These are phyloP conservation scores for Botrytis paeoniae DNA, from an alignment of 2,329 filamentous ascomycete species.

Conservation along the genomic window DNA sequence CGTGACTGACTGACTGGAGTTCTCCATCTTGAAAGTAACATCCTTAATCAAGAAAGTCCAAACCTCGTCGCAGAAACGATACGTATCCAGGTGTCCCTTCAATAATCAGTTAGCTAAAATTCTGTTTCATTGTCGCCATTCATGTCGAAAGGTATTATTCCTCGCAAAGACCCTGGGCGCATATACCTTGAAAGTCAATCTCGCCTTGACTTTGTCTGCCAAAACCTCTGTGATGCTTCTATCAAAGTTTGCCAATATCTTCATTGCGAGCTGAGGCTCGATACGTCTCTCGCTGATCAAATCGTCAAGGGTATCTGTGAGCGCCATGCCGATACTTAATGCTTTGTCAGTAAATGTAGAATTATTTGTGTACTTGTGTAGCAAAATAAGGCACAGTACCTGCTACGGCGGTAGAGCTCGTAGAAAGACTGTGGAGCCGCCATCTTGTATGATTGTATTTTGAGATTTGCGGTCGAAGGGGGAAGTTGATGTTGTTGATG, in stretches of 20 bases:
- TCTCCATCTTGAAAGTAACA: constrained; percentile 96
- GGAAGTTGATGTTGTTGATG: constrained; percentile 16
- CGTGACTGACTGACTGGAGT: constrained; percentile 63
- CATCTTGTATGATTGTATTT: constrained; percentile 40
- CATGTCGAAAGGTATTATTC: neutral
- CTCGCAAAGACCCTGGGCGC: neutral
- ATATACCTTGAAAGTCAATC: constrained; percentile 89
- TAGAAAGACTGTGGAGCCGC: constrained; percentile 65
- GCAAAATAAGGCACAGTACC: constrained; percentile 57
- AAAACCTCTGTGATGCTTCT: constrained; percentile 87
- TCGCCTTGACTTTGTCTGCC: constrained; percentile 86
- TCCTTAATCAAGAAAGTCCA: constrained; percentile 99
- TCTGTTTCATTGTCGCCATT: neutral
- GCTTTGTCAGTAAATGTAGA: constrained; percentile 35
- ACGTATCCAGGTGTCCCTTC: constrained; percentile 94
- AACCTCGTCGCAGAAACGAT: constrained; percentile 98
- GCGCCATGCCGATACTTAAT: constrained; percentile 79
- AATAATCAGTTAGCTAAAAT: constrained; percentile 27
- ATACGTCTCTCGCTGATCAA: constrained; percentile 92
- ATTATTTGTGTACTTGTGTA: constrained; percentile 26
- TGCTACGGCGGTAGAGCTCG: constrained; percentile 97
- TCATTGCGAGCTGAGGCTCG: constrained; percentile 97
- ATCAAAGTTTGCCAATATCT: constrained; percentile 94
- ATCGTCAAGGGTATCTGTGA: constrained; percentile 96
- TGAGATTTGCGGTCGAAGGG: constrained; percentile 24